Base-by-base conservation (phyloP, 225 moss, liverwort and hornwort species). In the Sphagnum contortum region DNA sequence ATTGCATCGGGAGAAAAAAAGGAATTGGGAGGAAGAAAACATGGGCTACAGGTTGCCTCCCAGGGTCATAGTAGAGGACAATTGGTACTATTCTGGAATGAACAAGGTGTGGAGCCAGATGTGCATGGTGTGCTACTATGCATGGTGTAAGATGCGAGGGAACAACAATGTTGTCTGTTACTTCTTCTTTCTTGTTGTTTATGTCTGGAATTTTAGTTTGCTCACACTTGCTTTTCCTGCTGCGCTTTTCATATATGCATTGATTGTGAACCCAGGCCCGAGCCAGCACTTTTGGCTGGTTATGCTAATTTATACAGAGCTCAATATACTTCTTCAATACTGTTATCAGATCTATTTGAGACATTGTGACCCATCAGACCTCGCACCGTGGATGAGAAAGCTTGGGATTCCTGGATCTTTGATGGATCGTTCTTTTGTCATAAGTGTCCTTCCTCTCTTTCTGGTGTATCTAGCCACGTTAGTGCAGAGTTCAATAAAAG, bases 301-400 rank as follows among this genome's bases (percentile, higher is more conserved):
- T n/a, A 80, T 80, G 79, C 76, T 80, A 9, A 80, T 80, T 8
- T 80, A 80, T 55, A 80, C 76, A n/a, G 79, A 80, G 60, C 8
- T 80, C 12, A 80, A 80, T 45, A 80, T 80, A 4, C 63, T 80
- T 8, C 65, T 80, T 44, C 79, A 80, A 65, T 80, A 80, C 49
- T 71, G 70, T 52, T 75, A 71, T 53, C 79, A 80, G 69, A 76
- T 80, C 49, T 69, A 66, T 50, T 68, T 69, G 7, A 70, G 62
- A 7, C 72, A 75, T 55, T 80, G 75, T 48, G 79, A 72, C 44
- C 59, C 65, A 8, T 59, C 62, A 2, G 65, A 48, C 5, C 53
- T 65, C 9, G 63, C 79, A 4, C 59, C 75, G 50, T 80, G 79
- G 79, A 60, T 80, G 8, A 55, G 69, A 47, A 73, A 69, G 60